Base-by-base conservation (phyloP, 352 stramenopile genomes). In the Pythium rhizo-oryzae region DNA sequence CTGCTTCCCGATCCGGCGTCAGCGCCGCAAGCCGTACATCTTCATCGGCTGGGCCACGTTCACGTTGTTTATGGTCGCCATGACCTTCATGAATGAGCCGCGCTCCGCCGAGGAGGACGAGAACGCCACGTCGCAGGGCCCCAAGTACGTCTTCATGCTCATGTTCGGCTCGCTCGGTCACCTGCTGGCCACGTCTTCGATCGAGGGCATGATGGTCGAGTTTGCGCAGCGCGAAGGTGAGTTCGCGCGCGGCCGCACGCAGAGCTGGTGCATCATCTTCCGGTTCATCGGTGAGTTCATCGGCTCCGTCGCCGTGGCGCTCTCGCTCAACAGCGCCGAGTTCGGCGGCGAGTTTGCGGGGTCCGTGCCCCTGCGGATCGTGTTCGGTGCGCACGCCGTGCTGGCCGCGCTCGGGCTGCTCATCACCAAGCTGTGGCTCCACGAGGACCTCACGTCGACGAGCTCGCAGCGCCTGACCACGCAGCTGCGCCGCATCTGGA, bases 1-100 rank as follows among this genome's bases (percentile, higher is more conserved):
- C 51, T 64, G 44, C 33, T 55, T 73, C 41, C 55, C 72, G 28
- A 75, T 78, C 62, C 62, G 62, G n/a, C 61, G 69, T 25, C 64
- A 68, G 24, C 72, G 68, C 13, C 64, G 72, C 55, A 78, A 78
- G 63, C 67, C 72, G 16, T 78, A 78, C 47, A 73, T 78, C 6
- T 67, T 67, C 51, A 75, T 78, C 59, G 72, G 72, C 21, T 75
- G 58, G 63, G 21, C 47, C 16, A 54, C 65, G 15, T 57, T 69
- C 30, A 46, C 37, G 19, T 5, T 64, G 2, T 67, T 74, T 30
- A 67, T 77, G 65, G 12, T 66, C 37, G 54, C 61, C 12, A 66
- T 77, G 62, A 55, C 59, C 5, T 44, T 58, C 50, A 67, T 74
- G 62, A 33, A 50, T 25, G 58, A 62, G 41, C 56, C 56, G 19